Percentiles rank a stretch among this genome's conserved stretches.
phyloP scores from a whole-genome alignment of 2,329 filamentous ascomycete genomes.

The Madurella mycetomatis region DNA sequence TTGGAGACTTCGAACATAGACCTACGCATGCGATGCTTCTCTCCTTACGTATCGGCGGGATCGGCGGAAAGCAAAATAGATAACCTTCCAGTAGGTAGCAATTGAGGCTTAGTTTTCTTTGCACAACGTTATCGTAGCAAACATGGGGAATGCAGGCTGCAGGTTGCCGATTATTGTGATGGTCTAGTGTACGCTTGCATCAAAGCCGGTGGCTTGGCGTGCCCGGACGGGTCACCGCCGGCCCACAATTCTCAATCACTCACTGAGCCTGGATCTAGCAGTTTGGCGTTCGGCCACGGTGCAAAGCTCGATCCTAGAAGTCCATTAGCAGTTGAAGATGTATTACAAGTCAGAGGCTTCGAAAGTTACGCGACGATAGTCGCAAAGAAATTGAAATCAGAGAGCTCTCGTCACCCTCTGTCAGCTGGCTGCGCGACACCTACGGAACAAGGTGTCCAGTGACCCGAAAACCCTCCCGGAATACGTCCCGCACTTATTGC shows the following conservation, averaged over 20 bases:
- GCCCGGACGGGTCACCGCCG: neutral
- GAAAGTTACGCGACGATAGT: no score
- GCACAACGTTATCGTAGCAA: neutral
- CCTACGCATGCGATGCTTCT: constrained; percentile 3
- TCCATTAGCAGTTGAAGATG: no score
- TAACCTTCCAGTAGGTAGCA: constrained; percentile 14
- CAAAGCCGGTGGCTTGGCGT: neutral
- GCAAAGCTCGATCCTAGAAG: no score
- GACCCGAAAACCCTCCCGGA: no score
- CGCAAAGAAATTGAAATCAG: no score
- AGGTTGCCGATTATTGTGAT: neutral
- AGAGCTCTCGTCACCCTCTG: no score
- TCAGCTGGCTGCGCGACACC: no score
- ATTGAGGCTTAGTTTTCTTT: constrained; percentile 9
- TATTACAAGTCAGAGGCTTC: no score
- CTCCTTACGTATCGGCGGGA: constrained; percentile 3
- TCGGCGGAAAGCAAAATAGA: constrained; percentile 11
- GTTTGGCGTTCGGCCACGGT: no score
- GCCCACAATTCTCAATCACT: neutral
- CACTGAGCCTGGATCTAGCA: no score
- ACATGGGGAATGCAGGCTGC: neutral
- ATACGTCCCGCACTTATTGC: no score
- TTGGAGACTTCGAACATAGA: constrained; percentile 1
- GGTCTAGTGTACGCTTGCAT: neutral
- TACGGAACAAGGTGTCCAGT: no score